These are phyloP conservation scores for Dendrobium catenatum DNA, from an alignment of 106 monocot genomes.

Conservation along the genomic window DNA sequence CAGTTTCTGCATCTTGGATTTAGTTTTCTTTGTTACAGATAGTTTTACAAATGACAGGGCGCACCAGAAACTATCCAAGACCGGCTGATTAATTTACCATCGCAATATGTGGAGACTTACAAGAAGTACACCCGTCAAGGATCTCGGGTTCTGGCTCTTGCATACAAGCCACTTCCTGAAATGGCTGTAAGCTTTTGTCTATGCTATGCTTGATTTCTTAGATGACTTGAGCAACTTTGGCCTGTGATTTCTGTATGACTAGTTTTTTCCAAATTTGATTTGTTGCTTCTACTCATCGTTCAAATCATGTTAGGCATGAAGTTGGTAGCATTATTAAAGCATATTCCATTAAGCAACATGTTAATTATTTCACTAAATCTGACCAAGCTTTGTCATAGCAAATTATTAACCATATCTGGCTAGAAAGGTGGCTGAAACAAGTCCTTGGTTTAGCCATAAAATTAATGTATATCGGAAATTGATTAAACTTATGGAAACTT, in stretches of 20 bases:
- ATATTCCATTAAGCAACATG: background rate
- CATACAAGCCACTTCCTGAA: constrained; percentile 84
- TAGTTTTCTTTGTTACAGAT: constrained; percentile 1
- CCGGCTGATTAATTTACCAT: constrained; percentile 65
- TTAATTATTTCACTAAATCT: background rate
- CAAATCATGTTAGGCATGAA: background rate
- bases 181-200: constrained; percentile 73
- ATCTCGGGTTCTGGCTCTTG: constrained; percentile 91
- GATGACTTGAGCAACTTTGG: background rate
- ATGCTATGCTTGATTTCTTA: background rate
- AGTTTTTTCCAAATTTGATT: background rate
- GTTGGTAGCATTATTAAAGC: background rate
- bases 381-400: background rate
- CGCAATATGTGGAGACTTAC: constrained; percentile 80
- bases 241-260: background rate
- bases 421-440: background rate
- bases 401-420: background rate
- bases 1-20: background rate
- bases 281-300: background rate
- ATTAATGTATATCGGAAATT: background rate
- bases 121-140: constrained; percentile 97
- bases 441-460: background rate
- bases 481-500: background rate
- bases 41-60: constrained; percentile 47
- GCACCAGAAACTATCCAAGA: constrained; percentile 99